Percentiles rank a stretch among this genome's conserved stretches.
Evolutionary conservation across 2,329 filamentous ascomycete species (phyloP).

Genomic region (Aspergillus spinulosporus): DNA sequence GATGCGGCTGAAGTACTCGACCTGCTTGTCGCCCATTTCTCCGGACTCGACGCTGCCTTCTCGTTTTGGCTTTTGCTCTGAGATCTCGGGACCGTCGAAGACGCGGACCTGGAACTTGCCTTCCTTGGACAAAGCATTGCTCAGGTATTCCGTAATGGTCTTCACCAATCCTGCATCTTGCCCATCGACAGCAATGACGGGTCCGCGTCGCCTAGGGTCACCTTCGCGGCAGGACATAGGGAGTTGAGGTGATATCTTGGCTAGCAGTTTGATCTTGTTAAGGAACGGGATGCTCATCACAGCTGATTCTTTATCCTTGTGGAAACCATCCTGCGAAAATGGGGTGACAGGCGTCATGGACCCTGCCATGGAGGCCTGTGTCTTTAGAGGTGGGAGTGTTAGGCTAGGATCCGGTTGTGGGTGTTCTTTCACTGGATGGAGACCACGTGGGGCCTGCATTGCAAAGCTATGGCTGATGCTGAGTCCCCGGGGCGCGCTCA

Average conservation of each 20-base stretch:
- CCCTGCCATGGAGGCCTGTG: constrained; percentile 27
- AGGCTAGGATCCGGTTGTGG: constrained; percentile 51
- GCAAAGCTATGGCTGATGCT: constrained; percentile 42
- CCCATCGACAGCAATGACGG: constrained; percentile 82
- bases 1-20: constrained; percentile 67
- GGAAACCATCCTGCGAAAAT: constrained; percentile 40
- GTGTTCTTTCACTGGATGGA: constrained; percentile 26
- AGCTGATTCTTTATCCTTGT: constrained; percentile 60
- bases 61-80: constrained; percentile 17
- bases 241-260: constrained; percentile 72
- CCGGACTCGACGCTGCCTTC: constrained; percentile 26
- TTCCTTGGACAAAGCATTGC: constrained; percentile 53
- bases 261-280: constrained; percentile 74
- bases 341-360: constrained; percentile 30
- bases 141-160: constrained; percentile 66
- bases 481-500: constrained; percentile 25
- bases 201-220: constrained; percentile 59
- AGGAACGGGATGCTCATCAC: constrained; percentile 73
- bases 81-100: constrained; percentile 48
- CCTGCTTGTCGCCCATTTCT: constrained; percentile 48
- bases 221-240: constrained; percentile 35
- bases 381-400: constrained; percentile 57
- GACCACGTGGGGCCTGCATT: constrained; percentile 57
- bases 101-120: constrained; percentile 53
- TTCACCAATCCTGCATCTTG: constrained; percentile 63